Evolutionary conservation across 2,329 filamentous ascomycete species (phyloP).

Genomic region (Cladosporium sp.): DNA sequence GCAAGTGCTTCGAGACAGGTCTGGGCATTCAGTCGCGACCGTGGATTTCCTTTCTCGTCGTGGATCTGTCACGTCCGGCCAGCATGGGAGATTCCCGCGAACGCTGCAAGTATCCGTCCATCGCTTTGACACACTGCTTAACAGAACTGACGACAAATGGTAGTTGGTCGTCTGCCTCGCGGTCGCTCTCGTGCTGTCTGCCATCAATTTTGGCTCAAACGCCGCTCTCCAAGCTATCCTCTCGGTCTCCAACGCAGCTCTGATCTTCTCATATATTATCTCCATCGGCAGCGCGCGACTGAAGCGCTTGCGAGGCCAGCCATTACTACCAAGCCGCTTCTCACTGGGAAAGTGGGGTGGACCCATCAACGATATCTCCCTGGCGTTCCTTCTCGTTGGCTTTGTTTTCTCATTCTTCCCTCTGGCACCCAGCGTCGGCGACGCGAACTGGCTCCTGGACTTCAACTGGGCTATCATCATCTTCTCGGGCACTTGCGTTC

Average conservation of each 20-base stretch:
- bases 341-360: conserved; percentile 36
- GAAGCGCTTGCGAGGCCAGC: conserved; percentile 34
- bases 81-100: conserved; percentile 35
- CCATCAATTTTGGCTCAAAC: conserved; percentile 46
- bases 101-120: conserved; percentile 30
- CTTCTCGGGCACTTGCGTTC: conserved; percentile 28
- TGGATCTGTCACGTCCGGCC: conserved; percentile 37
- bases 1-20: conserved; percentile 37
- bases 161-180: conserved; percentile 23
- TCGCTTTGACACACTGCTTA: neutral
- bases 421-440: conserved; percentile 23
- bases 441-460: conserved; percentile 27
- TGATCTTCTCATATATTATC: conserved; percentile 38
- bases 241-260: conserved; percentile 40
- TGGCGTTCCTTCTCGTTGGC: conserved; percentile 33
- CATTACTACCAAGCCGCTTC: conserved; percentile 34
- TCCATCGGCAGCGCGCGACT: conserved; percentile 36
- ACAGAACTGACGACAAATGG: neutral
- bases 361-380: conserved; percentile 35
- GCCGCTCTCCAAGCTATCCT: conserved; percentile 44
- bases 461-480: conserved; percentile 39
- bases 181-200: conserved; percentile 37
- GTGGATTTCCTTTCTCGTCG: conserved; percentile 35
- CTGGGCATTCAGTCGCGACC: conserved; percentile 39
- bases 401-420: conserved; percentile 41